Base-by-base conservation (phyloP, 305 asterid species). In the Fraxinus velutina region DNA sequence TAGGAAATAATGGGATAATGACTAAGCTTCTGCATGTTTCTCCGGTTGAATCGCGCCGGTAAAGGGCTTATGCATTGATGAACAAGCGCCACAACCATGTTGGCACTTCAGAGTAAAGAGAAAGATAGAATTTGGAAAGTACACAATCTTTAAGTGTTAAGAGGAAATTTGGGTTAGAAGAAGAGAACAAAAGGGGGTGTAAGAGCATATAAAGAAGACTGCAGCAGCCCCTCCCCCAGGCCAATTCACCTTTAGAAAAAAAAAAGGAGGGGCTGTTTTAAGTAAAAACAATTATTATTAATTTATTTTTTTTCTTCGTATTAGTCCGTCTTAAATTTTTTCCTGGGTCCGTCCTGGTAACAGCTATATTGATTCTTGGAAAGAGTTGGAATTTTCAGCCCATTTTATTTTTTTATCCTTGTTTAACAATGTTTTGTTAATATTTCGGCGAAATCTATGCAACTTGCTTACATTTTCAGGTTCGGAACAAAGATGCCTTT, bases 1-100 rank as follows among this genome's bases (percentile, higher is more conserved):
- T 90, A 86, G n/a, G 73, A 71, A 34, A 80, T 71, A 57, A 22
- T 62, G 27, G 79, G 76, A 13, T 77, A 32, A 22, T 79, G 86
- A 73, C 75, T 55, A 0, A 33, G 84, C 79, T 72, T 83, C 22
- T 83, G 87, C 86, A 84, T 88, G 87, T 66, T 32, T 73, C 83
- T 78, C 64, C 78, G 86, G 34, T 39, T 36, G 78, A 80, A 30
- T 27, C 50, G 82, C 70, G 87, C 87, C 30, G 86, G 83, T 47
- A 87, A 78, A 47, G 76, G 78, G 73, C 74, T 73, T 55, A 4
- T 79, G 75, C 44, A 78, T 9, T 83, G 84, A 1, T 27, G 82
- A 50, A 77, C 39, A 44, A 90, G 66, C 73, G 57, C 77, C 27
- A 88, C 81, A 0, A 86, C 93, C 97, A 92, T 92, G 74, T 50